phyloP scores from a whole-genome alignment of 768 basidiomycete species.

The Clathrus columnatus region DNA sequence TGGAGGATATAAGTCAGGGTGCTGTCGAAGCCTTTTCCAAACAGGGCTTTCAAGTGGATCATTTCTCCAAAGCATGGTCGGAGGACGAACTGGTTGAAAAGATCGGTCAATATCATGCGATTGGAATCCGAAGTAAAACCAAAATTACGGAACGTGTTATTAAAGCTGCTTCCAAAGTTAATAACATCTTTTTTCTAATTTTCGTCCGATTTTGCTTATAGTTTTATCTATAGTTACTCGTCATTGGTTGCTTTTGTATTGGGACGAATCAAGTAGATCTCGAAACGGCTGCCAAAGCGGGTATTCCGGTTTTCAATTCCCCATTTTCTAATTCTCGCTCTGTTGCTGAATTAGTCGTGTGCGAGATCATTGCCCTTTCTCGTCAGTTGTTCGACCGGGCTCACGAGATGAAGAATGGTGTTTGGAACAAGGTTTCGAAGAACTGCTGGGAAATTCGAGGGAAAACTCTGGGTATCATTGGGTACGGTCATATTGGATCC shows the following conservation, averaged over 20 bases:
- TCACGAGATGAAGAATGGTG: conserved; percentile 76
- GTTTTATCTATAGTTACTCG: conserved; percentile 57
- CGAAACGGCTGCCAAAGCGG: conserved; percentile 66
- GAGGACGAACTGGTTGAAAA: conserved; percentile 88
- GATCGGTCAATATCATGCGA: conserved; percentile 79
- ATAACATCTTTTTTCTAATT: conserved; percentile 13
- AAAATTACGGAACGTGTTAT: conserved; percentile 89
- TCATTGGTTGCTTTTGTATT: conserved; percentile 98
- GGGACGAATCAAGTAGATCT: conserved; percentile 98
- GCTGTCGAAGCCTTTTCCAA: conserved; percentile 73
- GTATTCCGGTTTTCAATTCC: conserved; percentile 98
- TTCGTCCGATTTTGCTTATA: not conserved
- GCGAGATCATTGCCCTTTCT: conserved; percentile 88
- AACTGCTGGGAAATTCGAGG: conserved; percentile 97
- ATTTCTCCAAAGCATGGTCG: conserved; percentile 73
- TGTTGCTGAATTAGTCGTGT: conserved; percentile 94
- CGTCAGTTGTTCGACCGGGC: conserved; percentile 88
- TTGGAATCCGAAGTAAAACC: conserved; percentile 97
- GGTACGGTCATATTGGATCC: conserved; percentile 97
- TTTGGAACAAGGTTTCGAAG: conserved; percentile 99
- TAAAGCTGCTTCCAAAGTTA: conserved; percentile 76
- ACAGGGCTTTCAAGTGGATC: conserved; percentile 90
- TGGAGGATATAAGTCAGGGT: conserved; percentile 93
- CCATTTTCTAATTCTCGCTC: conserved; percentile 99
- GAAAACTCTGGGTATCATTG: conserved; percentile 95